Percentiles rank a stretch among this genome's conserved stretches.
Evolutionary conservation across 2,329 filamentous ascomycete species (phyloP).

Genomic region (Xylariomycetidae sp.): DNA sequence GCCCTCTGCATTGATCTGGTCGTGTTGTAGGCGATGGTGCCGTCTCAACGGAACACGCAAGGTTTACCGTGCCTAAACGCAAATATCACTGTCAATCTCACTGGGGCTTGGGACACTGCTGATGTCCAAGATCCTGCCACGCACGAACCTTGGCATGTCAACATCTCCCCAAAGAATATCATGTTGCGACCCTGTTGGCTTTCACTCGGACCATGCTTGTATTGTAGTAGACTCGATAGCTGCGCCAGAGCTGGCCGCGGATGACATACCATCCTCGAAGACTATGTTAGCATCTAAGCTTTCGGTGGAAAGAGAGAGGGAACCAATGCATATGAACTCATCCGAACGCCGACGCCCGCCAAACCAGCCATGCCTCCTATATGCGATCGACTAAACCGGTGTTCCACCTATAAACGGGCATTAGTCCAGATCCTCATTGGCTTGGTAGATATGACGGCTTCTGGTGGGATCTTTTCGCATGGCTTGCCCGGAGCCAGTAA

Average conservation of each 20-base stretch:
- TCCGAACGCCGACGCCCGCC: constrained; percentile 13
- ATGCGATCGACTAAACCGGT: constrained; percentile 7
- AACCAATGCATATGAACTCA: constrained; percentile 26
- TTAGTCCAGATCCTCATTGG: constrained; percentile 68
- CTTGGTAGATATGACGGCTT: constrained; percentile 78
- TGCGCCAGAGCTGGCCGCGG: constrained; percentile 7
- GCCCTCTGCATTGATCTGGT: no score
- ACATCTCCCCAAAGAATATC: no score
- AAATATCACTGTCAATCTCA: no score
- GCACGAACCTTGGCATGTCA: no score
- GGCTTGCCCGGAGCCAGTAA: constrained; percentile 88
- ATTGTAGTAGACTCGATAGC: constrained; percentile 11
- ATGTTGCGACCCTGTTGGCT: no score
- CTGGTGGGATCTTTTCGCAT: constrained; percentile 90
- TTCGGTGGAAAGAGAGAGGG: constrained; percentile 21
- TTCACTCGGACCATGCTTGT: constrained; percentile 3
- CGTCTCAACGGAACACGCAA: no score
- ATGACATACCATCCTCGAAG: constrained; percentile 14
- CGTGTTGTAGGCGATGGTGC: no score
- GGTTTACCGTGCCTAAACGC: no score
- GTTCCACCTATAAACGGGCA: constrained; percentile 20
- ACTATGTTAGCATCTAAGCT: constrained; percentile 28
- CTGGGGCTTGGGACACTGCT: no score
- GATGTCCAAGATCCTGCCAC: no score
- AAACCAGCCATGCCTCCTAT: constrained; percentile 5